Evolutionary conservation across 768 basidiomycete genomes (phyloP).

Genomic region (Termitomyces bulborhizus): DNA sequence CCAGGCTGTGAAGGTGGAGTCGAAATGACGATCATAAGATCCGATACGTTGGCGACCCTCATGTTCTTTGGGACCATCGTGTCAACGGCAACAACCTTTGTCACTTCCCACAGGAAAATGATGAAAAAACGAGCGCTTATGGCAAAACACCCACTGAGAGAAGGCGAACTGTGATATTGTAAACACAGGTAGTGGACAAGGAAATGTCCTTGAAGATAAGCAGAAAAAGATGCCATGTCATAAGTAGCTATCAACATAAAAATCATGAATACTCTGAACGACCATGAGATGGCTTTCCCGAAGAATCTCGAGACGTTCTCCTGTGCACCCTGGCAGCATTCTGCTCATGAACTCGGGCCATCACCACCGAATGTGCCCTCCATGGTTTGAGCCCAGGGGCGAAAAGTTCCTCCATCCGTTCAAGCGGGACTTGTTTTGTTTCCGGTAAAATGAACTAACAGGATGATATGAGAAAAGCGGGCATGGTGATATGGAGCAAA

Average conservation of each 20-base stretch:
- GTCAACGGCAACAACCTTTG: not conserved
- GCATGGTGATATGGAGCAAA: not conserved
- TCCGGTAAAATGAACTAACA: conserved; percentile 30
- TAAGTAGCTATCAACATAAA: conserved; percentile 5
- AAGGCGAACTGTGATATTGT: not conserved
- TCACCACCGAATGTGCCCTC: conserved; percentile 26
- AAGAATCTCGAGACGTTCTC: conserved; percentile 3
- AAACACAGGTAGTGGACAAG: not conserved
- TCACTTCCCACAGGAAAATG: not conserved
- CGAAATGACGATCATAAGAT: conserved; percentile 3
- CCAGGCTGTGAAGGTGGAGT: not conserved
- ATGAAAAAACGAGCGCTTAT: not conserved
- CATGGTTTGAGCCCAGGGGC: conserved; percentile 26
- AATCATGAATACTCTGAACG: conserved; percentile 7
- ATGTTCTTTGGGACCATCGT: not conserved
- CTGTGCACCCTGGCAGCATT: conserved; percentile 6
- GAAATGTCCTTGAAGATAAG: not conserved
- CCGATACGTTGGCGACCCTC: conserved; percentile 1
- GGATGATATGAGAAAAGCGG: not conserved
- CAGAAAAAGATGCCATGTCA: conserved; percentile 5
- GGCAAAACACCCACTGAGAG: not conserved
- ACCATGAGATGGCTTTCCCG: conserved; percentile 9
- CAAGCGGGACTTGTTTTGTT: conserved; percentile 34
- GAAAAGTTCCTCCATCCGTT: conserved; percentile 37
- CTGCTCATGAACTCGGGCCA: conserved; percentile 19